Base-by-base conservation (phyloP, 495 filamentous ascomycete species). In the Astrothelium macrocarpum region DNA sequence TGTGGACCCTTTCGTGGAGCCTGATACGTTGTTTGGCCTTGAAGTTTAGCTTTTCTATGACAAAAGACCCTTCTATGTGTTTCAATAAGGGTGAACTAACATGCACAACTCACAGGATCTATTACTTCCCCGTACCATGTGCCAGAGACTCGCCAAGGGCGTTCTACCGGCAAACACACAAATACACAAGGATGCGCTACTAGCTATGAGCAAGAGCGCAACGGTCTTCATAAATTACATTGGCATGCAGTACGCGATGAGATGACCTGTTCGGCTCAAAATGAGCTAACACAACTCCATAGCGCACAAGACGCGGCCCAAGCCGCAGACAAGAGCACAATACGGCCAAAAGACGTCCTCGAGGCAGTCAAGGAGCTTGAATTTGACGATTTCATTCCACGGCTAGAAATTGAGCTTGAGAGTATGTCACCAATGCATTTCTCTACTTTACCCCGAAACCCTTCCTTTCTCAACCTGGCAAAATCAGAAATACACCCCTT, bases 131-230 rank as follows among this genome's bases (percentile, higher is more conserved):
- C 93, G 91, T 72, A 91, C 91, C n/a, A 89, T 97, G 73, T 90
- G 96, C 45, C 88, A 90, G 56, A 85, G 94, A 26, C 84, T 98
- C 5, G 94, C 93, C 1, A 97, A 97, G 80, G 88, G 90, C 63
- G 91, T 96, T n/a, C 82, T 98, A n/a, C 94, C 94, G 0, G 84
- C 92, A 5, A 96, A 97, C 71, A 96, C 94, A 1, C 88, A 90
- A 66, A 90, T 98, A 60, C 90, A 95, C 69, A 95, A 91, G 66
- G 93, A 97, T 75, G 94, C 94, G 2, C 82, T 96, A 42, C 71
- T 94, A 31, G 94, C 95, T 0, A 85, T 98, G 73, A 89, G 88
- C 66, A 97, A 97, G 78, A 88, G 89, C 62, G 91, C 93, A 2
- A 96, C 91, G 1, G 90, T 98, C 0, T 98, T 98, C 73, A 85